Percentiles rank a stretch among this genome's conserved stretches.
Evolutionary conservation across 495 filamentous ascomycete species (phyloP).

Genomic region (Penicillium paradoxum): DNA sequence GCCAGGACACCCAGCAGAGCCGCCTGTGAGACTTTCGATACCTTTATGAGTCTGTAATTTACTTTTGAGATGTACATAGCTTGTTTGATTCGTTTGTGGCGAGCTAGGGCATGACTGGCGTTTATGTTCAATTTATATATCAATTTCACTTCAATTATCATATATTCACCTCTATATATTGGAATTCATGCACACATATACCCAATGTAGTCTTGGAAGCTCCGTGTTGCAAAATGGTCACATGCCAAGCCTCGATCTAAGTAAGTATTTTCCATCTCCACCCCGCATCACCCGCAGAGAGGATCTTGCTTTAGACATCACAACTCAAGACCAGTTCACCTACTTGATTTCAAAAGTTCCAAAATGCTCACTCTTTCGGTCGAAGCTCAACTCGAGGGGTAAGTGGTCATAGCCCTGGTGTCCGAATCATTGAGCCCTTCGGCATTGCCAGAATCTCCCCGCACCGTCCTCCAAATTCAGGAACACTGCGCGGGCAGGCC

Average conservation of each 20-base stretch:
- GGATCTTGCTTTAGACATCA: conserved; percentile 1
- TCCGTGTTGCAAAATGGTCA: conserved; percentile 6
- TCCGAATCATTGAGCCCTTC: neutral
- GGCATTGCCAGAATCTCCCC: neutral
- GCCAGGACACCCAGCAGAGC: conserved; percentile 37
- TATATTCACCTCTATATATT: neutral
- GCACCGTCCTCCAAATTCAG: neutral
- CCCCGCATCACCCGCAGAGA: conserved; percentile 22
- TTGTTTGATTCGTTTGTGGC: conserved; percentile 18
- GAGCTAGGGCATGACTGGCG: conserved; percentile 33
- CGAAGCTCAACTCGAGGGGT: conserved; percentile 75
- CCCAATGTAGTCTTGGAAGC: neutral
- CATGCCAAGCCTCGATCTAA: conserved; percentile 25
- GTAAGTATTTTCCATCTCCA: conserved; percentile 22
- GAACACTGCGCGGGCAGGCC: neutral
- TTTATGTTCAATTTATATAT: conserved; percentile 21
- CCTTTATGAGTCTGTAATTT: conserved; percentile 20
- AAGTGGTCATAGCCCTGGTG: conserved; percentile 16
- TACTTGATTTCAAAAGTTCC: neutral
- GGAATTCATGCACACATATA: neutral
- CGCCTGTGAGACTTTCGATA: conserved; percentile 28
- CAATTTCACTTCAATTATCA: conserved; percentile 1
- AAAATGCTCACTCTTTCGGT: conserved; percentile 76
- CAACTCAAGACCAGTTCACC: neutral
- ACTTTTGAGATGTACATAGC: conserved; percentile 20